Percentiles rank a stretch among this genome's conserved stretches.
These are phyloP conservation scores for Syzygium oleosum DNA, from an alignment of 345 rosid species.

Conservation along the genomic window DNA sequence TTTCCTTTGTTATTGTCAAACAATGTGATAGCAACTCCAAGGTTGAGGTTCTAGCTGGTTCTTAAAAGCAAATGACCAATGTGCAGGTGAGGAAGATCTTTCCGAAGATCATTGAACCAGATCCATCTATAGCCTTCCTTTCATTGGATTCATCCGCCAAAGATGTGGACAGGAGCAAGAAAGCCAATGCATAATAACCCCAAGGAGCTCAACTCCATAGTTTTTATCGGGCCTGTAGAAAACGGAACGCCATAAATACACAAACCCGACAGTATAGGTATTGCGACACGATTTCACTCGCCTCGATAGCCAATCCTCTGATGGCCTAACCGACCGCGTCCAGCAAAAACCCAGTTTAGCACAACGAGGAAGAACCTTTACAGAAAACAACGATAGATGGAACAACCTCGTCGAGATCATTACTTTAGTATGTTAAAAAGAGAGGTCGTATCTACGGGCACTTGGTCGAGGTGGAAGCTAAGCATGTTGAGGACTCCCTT, in stretches of 20 bases:
- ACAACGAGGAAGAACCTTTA: fast-evolving
- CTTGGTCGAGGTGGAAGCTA: too few species aligned
- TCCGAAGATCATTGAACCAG: not conserved
- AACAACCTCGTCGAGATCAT: not conserved
- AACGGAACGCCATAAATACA: not conserved
- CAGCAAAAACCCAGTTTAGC: not conserved
- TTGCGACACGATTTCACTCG: too few species aligned
- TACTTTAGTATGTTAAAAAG: not conserved
- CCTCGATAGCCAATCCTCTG: too few species aligned
- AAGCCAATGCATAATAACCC: not conserved
- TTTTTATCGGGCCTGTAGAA: not conserved
- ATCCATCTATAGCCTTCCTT: not conserved
- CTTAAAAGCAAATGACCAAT: not conserved
- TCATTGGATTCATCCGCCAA: not conserved
- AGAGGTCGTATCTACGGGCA: fast-evolving
- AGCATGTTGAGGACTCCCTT: too few species aligned
- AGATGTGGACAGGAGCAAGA: not conserved
- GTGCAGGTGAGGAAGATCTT: not conserved
- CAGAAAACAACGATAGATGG: not conserved
- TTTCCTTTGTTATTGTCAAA: not conserved
- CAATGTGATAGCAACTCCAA: not conserved
- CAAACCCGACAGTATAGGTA: not conserved
- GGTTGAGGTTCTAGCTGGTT: not conserved
- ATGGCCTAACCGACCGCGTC: too few species aligned
- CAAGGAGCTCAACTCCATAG: not conserved